These are phyloP conservation scores for Cadophora sp. DNA, from an alignment of 2,329 filamentous ascomycete species.

Conservation along the genomic window DNA sequence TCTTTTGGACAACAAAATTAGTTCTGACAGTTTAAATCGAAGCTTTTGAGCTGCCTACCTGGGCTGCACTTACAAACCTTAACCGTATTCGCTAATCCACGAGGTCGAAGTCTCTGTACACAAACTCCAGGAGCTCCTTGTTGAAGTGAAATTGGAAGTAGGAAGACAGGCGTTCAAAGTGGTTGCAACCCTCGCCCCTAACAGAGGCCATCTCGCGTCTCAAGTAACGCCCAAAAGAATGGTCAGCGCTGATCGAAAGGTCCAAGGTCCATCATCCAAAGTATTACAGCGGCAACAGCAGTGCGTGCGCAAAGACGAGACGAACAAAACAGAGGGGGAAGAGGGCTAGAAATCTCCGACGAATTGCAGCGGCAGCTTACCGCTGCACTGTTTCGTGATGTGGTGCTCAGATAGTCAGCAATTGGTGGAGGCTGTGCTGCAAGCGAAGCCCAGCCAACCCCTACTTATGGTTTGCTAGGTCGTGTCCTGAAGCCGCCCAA, in stretches of 20 bases:
- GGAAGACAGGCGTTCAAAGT: background rate
- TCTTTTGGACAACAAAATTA: background rate
- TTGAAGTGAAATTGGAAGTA: background rate
- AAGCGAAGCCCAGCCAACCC: background rate
- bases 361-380: conserved; percentile 1
- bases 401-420: background rate
- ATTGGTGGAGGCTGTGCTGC: conserved; percentile 19
- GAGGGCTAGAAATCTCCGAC: background rate
- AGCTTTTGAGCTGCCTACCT: background rate
- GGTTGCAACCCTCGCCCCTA: background rate
- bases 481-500: background rate
- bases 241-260: background rate
- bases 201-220: conserved; percentile 3
- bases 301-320: conserved; percentile 6
- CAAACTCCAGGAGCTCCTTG: background rate
- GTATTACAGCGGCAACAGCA: background rate
- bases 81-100: background rate
- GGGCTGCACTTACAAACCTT: background rate
- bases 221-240: conserved; percentile 4
- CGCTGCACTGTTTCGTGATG: conserved; percentile 10
- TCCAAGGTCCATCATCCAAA: background rate
- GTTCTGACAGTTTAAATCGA: background rate
- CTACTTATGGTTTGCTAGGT: background rate
- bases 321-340: background rate
- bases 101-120: background rate